Conservation (phyloP, 768 basidiomycete species). For the Leccinellum rugosiceps region DNA sequence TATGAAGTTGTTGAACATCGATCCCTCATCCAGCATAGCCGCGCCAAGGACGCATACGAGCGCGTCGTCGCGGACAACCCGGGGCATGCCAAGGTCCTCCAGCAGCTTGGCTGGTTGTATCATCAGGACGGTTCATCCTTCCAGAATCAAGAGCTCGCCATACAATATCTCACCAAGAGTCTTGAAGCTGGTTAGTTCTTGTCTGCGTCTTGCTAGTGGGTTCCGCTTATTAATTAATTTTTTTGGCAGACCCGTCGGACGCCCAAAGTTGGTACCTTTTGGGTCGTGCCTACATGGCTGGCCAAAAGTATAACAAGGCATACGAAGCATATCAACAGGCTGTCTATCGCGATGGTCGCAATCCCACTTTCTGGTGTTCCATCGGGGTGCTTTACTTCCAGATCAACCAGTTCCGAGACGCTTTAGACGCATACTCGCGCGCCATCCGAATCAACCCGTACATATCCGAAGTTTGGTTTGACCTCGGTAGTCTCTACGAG, state of each 20-base stretch:
- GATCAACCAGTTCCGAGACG: slow-evolving; percentile 99
- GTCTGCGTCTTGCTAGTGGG: not conserved
- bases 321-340: slow-evolving; percentile 99
- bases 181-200: slow-evolving; percentile 80
- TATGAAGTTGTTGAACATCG: slow-evolving; percentile 9
- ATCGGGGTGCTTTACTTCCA: slow-evolving; percentile 99
- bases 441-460: slow-evolving; percentile 99
- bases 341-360: slow-evolving; percentile 97
- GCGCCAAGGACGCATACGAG: slow-evolving; percentile 94
- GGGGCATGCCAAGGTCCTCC: slow-evolving; percentile 92
- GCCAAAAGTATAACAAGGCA: slow-evolving; percentile 98
- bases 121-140: slow-evolving; percentile 94
- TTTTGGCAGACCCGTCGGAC: slow-evolving; percentile 76
- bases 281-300: slow-evolving; percentile 97
- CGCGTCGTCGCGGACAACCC: slow-evolving; percentile 93
- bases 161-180: slow-evolving; percentile 89
- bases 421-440: slow-evolving; percentile 96
- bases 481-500: slow-evolving; percentile 95
- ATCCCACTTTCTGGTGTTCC: slow-evolving; percentile 99
- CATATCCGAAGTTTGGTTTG: slow-evolving; percentile 81
- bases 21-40: slow-evolving; percentile 58
- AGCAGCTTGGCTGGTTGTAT: slow-evolving; percentile 97
- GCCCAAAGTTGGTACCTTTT: slow-evolving; percentile 99
- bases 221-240: not conserved
- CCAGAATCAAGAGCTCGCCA: slow-evolving; percentile 93